Evolutionary conservation across 345 rosid species (phyloP).

Genomic region (Balakata baccata): DNA sequence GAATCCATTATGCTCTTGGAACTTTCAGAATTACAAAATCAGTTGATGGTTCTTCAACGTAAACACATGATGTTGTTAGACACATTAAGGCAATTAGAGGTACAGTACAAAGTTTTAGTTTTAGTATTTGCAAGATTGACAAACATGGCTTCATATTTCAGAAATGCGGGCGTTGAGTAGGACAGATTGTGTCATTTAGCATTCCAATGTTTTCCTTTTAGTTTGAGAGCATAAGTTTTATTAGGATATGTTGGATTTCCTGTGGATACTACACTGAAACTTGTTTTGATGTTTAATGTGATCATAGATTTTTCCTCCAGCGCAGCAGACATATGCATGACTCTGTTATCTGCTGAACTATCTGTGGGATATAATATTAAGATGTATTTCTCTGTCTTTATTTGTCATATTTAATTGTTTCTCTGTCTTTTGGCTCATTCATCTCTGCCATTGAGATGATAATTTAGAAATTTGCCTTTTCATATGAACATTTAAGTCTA

Average conservation of each 20-base stretch:
- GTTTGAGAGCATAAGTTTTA: neutral
- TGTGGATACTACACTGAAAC: neutral
- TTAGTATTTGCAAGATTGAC: slow-evolving; percentile 4
- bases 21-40: slow-evolving; percentile 67
- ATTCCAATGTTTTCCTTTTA: neutral
- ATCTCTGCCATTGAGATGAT: neutral
- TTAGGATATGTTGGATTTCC: neutral
- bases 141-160: neutral
- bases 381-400: neutral
- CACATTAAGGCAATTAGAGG: slow-evolving; percentile 89
- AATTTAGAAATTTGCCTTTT: neutral
- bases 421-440: neutral
- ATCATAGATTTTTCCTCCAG: neutral
- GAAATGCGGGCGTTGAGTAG: neutral
- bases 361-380: neutral
- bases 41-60: slow-evolving; percentile 54
- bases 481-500: neutral
- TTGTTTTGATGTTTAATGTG: neutral
- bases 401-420: neutral
- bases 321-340: neutral
- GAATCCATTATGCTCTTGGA: slow-evolving; percentile 85
- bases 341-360: neutral
- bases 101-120: slow-evolving; percentile 20
- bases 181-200: neutral
- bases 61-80: slow-evolving; percentile 72